Base-by-base conservation (phyloP, 176 grass and related monocot species). In the Aegilops speltoides region DNA sequence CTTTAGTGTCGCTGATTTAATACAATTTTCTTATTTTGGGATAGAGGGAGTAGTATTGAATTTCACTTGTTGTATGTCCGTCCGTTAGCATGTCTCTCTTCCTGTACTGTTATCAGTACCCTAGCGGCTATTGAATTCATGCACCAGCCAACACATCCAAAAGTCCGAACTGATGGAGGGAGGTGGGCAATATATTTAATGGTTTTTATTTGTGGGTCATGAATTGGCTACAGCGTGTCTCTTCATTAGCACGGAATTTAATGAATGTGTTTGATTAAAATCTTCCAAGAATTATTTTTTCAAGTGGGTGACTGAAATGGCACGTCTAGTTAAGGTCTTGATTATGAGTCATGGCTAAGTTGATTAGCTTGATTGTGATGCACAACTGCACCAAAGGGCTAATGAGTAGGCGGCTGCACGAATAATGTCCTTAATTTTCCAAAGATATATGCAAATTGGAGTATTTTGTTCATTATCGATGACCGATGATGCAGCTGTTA, bases 81-180 rank as follows among this genome's bases (percentile, higher is more conserved):
- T 74, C 19, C 5, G 87, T 56, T 75, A 33, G 59, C 57, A 67
- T 59, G 87, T 74, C 82, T 75, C 64, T 56, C 37, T 45, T 43
- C 23, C 59, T 32, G 57, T 40, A 76, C 8, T 17, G 3, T 68
- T 56, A 67, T 33, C 65, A 56, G 45, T 14, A 14, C 65, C 48
- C 43, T 77, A 43, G 40, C 10, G 62, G 23, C 56, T n/a, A n/a
- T n/a, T n/a, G n/a, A n/a, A n/a, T n/a, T n/a, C n/a, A n/a, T n/a
- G n/a, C n/a, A n/a, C n/a, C n/a, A n/a, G n/a, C n/a, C n/a, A n/a
- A n/a, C n/a, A n/a, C n/a, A n/a, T n/a, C n/a, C n/a, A n/a, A n/a
- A n/a, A n/a, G n/a, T n/a, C n/a, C n/a, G n/a, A n/a, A n/a, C n/a
- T n/a, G n/a, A n/a, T n/a, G n/a, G n/a, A n/a, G n/a, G n/a, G n/a